A percentile compares a stretch with the other conserved stretches of the same genome.
phyloP scores from a whole-genome alignment of 768 basidiomycete genomes.

The Sarcodon sp. region DNA sequence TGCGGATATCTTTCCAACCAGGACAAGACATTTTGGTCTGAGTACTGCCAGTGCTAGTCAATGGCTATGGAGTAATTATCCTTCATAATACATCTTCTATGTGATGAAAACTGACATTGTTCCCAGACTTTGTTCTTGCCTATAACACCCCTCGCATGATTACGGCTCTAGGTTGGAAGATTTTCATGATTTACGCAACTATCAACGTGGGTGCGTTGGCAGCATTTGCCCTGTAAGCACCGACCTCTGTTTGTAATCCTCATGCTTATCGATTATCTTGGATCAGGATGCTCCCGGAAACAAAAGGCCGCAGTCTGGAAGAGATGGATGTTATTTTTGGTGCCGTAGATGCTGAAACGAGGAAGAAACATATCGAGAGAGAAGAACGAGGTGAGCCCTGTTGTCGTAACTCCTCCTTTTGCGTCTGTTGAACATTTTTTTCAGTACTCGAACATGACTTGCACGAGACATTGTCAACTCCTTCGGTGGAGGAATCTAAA shows the following conservation, averaged over 20 bases:
- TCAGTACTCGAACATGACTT: too few species aligned
- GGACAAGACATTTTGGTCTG: constrained; percentile 73
- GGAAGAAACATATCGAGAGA: constrained; percentile 36
- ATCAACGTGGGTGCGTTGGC: constrained; percentile 69
- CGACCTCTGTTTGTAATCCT: too few species aligned
- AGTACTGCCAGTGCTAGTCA: constrained; percentile 66
- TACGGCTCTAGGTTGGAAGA: constrained; percentile 51
- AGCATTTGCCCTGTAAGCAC: constrained; percentile 32
- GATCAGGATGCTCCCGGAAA: constrained; percentile 24
- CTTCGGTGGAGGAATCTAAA: too few species aligned
- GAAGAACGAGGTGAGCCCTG: constrained; percentile 15
- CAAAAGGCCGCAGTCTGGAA: constrained; percentile 29
- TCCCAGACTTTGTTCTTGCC: constrained; percentile 53
- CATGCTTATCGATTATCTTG: too few species aligned
- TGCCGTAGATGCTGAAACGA: constrained; percentile 37
- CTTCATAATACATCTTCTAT: neutral
- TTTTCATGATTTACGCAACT: constrained; percentile 67
- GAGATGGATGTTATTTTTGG: constrained; percentile 52
- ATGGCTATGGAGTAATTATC: constrained; percentile 64
- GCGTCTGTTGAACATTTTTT: too few species aligned
- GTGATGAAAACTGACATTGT: neutral
- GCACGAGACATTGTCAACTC: too few species aligned
- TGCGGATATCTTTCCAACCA: constrained; percentile 78
- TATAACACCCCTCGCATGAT: constrained; percentile 59
- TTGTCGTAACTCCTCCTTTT: too few species aligned